Evolutionary conservation across 208 protist species (phyloP), one percentile per base, ranked within the genome.

Genomic region (Trypanosoma mega): DNA sequence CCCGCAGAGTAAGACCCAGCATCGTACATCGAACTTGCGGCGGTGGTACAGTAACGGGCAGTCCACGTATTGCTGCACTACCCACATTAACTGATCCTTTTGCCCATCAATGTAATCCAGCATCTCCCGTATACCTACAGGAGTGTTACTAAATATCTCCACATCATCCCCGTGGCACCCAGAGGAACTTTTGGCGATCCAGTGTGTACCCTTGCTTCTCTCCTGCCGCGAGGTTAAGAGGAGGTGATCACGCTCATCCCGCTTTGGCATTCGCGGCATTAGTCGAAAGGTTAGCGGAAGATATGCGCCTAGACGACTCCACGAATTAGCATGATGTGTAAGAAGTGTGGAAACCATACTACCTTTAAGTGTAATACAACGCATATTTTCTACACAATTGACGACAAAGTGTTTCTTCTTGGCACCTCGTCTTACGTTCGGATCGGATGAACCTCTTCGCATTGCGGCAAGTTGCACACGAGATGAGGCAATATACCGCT

Each of bases 101-200:
- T 84, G 71, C 20, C n/a, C 21, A 57, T 88, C 81, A 1, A 88
- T 55, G 36, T 80, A 88, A 9, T 68, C 54, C 9, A 90, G 58
- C 44, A 90, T 57, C 14, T 75, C 65, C 14, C 56, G 30, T 31
- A 87, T 36, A 20, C 86, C 80, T 20, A 45, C 52, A 12, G 21
- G 44, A 51, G 88, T 74, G 30, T 78, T 84, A 8, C 51, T 9
- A 53, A 93, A 93, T 30, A 93, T 90, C 46, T 84, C 69, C 46
- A 93, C 80, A 60, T 84, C 76, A 60, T 88, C 78, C 39, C 86
- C 86, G 51, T 93, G 86, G 52, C 75, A 80, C 9, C 86, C 86
- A 0, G 76, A 76, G 12, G 82, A 90, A 36, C 86, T 93, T 60
- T 93, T 93, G 7, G 66, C 78, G 37, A 93, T 90, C 83, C 86